Conservation (phyloP, 768 basidiomycete species). For the Phylloporus arenicola region DNA sequence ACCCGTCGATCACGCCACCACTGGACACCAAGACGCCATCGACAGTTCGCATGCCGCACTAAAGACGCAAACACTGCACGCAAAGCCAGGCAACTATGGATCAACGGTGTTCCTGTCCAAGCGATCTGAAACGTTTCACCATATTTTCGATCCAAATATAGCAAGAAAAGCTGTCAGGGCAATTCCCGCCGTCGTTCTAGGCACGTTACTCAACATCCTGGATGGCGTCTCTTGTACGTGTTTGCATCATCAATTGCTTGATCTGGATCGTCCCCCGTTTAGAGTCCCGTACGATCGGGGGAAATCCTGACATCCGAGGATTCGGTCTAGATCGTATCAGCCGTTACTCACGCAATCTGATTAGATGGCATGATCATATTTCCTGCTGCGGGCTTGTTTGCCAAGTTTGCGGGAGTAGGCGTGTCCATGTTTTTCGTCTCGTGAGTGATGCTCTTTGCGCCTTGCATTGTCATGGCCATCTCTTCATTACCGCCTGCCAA, state of each 20-base stretch:
- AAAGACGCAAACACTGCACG: constrained; percentile 8
- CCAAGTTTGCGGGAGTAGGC: constrained; percentile 77
- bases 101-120: constrained; percentile 4
- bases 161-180: constrained; percentile 31
- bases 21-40: constrained; percentile 1
- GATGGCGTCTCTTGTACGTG: constrained; percentile 88
- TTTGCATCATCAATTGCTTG: not conserved
- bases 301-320: not conserved
- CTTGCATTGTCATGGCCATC: not conserved
- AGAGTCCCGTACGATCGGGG: constrained; percentile 3
- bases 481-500: constrained; percentile 4
- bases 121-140: constrained; percentile 6
- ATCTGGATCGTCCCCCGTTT: not conserved
- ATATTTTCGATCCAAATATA: constrained; percentile 15
- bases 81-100: constrained; percentile 10
- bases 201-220: constrained; percentile 80
- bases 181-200: constrained; percentile 82
- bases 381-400: constrained; percentile 76
- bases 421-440: constrained; percentile 95
- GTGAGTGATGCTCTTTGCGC: constrained; percentile 32
- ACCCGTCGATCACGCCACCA: constrained; percentile 7
- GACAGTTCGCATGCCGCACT: not conserved
- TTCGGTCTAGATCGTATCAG: not conserved
- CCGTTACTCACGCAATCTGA: constrained; percentile 6
- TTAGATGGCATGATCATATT: constrained; percentile 95